phyloP scores from a whole-genome alignment of 805 yeast species.

The Hanseniaspora occidentalis region DNA sequence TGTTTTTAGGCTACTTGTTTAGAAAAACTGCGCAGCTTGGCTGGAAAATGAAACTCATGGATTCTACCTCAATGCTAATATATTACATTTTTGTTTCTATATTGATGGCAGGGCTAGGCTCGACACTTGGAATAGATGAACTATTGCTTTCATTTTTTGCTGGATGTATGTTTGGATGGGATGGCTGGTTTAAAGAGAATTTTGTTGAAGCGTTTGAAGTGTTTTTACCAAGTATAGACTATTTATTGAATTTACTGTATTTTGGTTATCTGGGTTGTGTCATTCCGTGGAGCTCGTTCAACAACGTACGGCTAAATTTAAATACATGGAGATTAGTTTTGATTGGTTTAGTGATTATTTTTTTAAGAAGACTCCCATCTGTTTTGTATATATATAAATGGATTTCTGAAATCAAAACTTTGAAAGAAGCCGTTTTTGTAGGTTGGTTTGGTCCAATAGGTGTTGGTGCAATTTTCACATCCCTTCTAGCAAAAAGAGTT shows the following conservation, averaged over 20 bases:
- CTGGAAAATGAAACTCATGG: background rate
- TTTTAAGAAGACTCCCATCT: constrained; percentile 74
- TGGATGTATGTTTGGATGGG: constrained; percentile 91
- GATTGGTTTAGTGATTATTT: constrained; percentile 59
- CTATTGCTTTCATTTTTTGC: constrained; percentile 82
- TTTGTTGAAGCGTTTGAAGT: background rate
- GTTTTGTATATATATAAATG: constrained; percentile 62
- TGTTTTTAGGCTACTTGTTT: constrained; percentile 55
- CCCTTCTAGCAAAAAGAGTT: constrained; percentile 51
- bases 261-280: constrained; percentile 86
- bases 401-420: constrained; percentile 76
- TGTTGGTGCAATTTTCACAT: constrained; percentile 83
- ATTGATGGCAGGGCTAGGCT: constrained; percentile 80
- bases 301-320: constrained; percentile 29
- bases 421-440: constrained; percentile 90
- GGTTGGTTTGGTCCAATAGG: constrained; percentile 97
- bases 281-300: constrained; percentile 77
- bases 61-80: constrained; percentile 49
- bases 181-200: constrained; percentile 58
- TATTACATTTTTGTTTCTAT: constrained; percentile 73
- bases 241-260: constrained; percentile 69
- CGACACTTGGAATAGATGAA: constrained; percentile 82
- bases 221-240: constrained; percentile 77
- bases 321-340: constrained; percentile 70
- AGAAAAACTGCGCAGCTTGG: constrained; percentile 45